A percentile compares a stretch with the other conserved stretches of the same genome.
phyloP scores from a whole-genome alignment of 176 grass and related monocot species.

The Poa pratensis region DNA sequence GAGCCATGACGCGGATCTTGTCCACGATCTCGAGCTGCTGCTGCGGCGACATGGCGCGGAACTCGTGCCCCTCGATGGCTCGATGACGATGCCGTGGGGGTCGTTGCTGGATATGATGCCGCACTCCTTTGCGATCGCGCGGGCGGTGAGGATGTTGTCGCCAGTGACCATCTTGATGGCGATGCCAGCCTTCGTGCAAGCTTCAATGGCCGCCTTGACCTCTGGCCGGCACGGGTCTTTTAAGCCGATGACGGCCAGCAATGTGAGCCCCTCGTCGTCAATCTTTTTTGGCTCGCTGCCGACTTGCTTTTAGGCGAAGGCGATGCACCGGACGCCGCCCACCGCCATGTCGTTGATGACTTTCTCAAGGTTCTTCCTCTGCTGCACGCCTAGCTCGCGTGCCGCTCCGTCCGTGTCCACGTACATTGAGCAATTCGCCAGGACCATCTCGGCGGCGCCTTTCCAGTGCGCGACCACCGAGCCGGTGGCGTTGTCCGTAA shows the following conservation, averaged over 20 bases:
- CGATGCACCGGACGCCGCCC: constrained; percentile 69
- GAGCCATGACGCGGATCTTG: no score
- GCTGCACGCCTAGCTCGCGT: constrained; percentile 23
- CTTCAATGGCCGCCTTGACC: no score
- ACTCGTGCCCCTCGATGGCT: no score
- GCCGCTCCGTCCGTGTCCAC: constrained; percentile 36
- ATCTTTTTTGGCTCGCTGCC: constrained; percentile 24
- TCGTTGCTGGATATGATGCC: no score
- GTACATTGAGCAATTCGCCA: constrained; percentile 53
- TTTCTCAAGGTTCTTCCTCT: constrained; percentile 44
- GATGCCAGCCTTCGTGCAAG: no score
- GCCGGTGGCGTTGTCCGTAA: constrained; percentile 43
- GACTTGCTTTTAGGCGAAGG: constrained; percentile 67
- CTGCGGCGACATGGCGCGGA: no score
- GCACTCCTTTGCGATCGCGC: no score
- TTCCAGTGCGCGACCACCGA: constrained; percentile 69
- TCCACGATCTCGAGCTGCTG: no score
- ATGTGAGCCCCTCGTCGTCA: constrained; percentile 53
- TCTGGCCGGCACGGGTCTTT: constrained; percentile 54
- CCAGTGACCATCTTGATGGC: no score
- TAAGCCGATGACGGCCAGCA: constrained; percentile 74
- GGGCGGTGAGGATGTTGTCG: no score
- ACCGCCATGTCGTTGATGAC: constrained; percentile 67
- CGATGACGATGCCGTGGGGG: no score
- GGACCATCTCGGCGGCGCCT: constrained; percentile 82